Evolutionary conservation across 2,329 filamentous ascomycete genomes (phyloP).

Genomic region (Cucurbitaria berberidis): DNA sequence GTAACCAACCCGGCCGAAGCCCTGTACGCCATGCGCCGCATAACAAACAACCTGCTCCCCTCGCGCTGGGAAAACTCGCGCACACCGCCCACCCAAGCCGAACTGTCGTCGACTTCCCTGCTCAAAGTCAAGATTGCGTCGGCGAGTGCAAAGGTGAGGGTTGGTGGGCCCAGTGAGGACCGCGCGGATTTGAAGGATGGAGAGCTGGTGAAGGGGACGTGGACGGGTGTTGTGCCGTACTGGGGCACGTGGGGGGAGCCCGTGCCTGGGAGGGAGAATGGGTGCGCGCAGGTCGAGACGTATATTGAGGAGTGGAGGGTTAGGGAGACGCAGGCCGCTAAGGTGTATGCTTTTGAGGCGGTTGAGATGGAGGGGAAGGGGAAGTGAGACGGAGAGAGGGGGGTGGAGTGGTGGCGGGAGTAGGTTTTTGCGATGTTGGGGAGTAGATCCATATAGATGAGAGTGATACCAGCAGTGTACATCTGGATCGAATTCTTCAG

Average conservation of each 20-base stretch:
- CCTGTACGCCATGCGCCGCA: constrained; percentile 37
- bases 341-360: constrained; percentile 30
- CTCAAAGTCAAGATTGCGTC: constrained; percentile 33
- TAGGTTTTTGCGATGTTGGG: no score
- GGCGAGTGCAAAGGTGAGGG: constrained; percentile 44
- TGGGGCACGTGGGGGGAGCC: constrained; percentile 45
- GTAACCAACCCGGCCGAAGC: constrained; percentile 31
- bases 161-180: constrained; percentile 44
- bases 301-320: constrained; percentile 60
- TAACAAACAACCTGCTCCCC: constrained; percentile 44
- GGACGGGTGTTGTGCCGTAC: constrained; percentile 47
- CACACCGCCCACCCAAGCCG: constrained; percentile 37
- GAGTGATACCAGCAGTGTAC: no score
- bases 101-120: constrained; percentile 38
- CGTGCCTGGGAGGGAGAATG: constrained; percentile 47
- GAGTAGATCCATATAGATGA: no score
- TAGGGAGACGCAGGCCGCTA: constrained; percentile 31
- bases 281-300: constrained; percentile 61
- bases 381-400: not conserved
- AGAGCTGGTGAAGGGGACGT: constrained; percentile 27
- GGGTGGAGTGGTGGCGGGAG: no score
- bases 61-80: constrained; percentile 39
- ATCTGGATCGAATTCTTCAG: no score
- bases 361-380: constrained; percentile 20
- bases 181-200: constrained; percentile 38